phyloP scores from a whole-genome alignment of 768 basidiomycete species.

The Vararia minispora region DNA sequence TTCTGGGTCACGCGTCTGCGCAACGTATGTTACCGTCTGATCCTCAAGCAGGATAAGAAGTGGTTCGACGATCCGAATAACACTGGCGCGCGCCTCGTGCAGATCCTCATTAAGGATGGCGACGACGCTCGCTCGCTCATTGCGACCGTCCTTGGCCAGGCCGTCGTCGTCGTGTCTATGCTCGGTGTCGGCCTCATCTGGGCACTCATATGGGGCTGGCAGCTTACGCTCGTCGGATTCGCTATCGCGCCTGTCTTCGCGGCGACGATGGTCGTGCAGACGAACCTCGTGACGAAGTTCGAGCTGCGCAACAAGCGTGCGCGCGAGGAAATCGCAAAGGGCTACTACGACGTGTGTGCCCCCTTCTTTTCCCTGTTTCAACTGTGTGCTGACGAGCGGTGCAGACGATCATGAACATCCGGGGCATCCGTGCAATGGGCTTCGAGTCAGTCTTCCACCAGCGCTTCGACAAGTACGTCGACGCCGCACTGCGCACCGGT shows the following conservation, averaged over 20 bases:
- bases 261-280: conserved; percentile 62
- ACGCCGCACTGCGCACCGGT: conserved; percentile 53
- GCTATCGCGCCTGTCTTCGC: conserved; percentile 82
- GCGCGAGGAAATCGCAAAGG: conserved; percentile 75
- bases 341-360: conserved; percentile 72
- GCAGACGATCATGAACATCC: conserved; percentile 71
- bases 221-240: conserved; percentile 83
- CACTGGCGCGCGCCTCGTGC: conserved; percentile 48
- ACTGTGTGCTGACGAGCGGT: neutral
- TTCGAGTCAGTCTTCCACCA: conserved; percentile 60
- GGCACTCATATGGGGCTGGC: conserved; percentile 86
- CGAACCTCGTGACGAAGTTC: conserved; percentile 54
- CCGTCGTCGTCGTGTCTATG: conserved; percentile 69
- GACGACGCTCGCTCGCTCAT: conserved; percentile 81
- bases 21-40: conserved; percentile 35
- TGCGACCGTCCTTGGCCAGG: conserved; percentile 59
- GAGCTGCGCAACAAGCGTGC: conserved; percentile 76
- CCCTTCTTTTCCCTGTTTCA: neutral
- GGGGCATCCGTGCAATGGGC: conserved; percentile 81
- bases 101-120: conserved; percentile 75
- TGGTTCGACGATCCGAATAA: conserved; percentile 76
- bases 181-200: conserved; percentile 75
- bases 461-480: conserved; percentile 57
- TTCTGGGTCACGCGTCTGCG: conserved; percentile 67
- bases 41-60: conserved; percentile 72